Base-by-base conservation (phyloP, 495 filamentous ascomycete genomes). In the Penicillium macrosclerotiorum region DNA sequence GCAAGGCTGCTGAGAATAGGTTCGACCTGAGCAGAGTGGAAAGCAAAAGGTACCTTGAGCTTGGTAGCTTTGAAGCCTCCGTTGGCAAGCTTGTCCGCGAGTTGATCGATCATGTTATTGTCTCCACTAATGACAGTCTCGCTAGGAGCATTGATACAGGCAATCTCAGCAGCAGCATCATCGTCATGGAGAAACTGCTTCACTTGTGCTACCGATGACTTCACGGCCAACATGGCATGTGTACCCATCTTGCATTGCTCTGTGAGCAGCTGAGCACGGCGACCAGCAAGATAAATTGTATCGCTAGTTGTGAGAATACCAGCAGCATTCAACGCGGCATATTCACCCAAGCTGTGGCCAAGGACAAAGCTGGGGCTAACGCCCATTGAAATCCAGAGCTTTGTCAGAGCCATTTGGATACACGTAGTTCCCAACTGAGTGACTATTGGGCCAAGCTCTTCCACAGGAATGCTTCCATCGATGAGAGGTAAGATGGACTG, bases 311-410 rank as follows among this genome's bases (percentile, higher is more conserved):
- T 86, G 8, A 96, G 66, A 11, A 95, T 83, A 39, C 89, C 90
- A 13, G 90, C 82, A 25, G 84, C 82, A 55, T 91, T 77, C 2
- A 95, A 72, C 12, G 91, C 90, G 35, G 90, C 89, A 67, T 92
- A 95, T 62, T 96, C 90, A 45, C 90, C 90, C 9, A 83, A 55
- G 61, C 89, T 94, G 70, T 96, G 91, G 17, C 91, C 91, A 26
- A 95, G 72, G 2, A 95, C 88, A 29, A 82, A 85, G 39, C 77
- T 72, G 14, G 90, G 90, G 17, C 65, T 79, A 45, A 94, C 75
- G 26, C 88, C 90, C 77, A 89, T 85, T 6, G 88, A 84, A 16
- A 55, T 66, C 90, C 90, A 96, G 44, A 90, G 78, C 37, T 81
- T 82, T 17, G 88, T 83, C 38, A 94, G 72, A 3, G 90, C 89